Conservation (phyloP, 2,329 filamentous ascomycete species). For the Cladobotryum protrusum region DNA sequence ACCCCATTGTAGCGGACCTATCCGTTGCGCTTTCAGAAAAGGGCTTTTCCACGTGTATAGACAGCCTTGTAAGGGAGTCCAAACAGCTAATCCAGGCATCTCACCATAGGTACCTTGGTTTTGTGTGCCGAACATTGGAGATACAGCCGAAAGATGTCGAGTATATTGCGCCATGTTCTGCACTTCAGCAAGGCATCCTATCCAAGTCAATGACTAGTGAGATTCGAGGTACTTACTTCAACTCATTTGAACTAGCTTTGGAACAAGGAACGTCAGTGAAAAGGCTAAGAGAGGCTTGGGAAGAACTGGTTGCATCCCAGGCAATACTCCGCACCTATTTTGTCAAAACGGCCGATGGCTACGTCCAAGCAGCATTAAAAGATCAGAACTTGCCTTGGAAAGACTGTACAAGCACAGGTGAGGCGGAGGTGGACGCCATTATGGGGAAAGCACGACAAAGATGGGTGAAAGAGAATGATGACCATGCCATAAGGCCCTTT, state of each 20-base stretch:
- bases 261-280: conserved; percentile 34
- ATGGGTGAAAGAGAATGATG: conserved; percentile 51
- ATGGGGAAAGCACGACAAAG: conserved; percentile 30
- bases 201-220: conserved; percentile 56
- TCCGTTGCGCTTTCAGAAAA: conserved; percentile 28
- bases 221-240: conserved; percentile 63
- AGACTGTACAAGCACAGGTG: conserved; percentile 22
- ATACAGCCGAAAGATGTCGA: conserved; percentile 54
- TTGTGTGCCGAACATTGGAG: conserved; percentile 47
- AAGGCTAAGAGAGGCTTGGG: conserved; percentile 53
- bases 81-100: conserved; percentile 59
- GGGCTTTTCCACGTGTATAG: not conserved
- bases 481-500: conserved; percentile 45
- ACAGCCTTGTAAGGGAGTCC: conserved; percentile 36
- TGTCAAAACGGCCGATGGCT: conserved; percentile 65
- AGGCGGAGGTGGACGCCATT: conserved; percentile 25
- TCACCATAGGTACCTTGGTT: conserved; percentile 52
- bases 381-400: conserved; percentile 38
- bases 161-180: conserved; percentile 73
- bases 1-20: conserved; percentile 46
- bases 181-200: conserved; percentile 82
- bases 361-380: conserved; percentile 63
- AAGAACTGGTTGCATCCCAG: conserved; percentile 40
- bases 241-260: conserved; percentile 61
- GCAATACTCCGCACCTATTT: conserved; percentile 70